Evolutionary conservation across 1,284 basidiomycete genomes (phyloP).

Genomic region (Ceratobasidium sp.): DNA sequence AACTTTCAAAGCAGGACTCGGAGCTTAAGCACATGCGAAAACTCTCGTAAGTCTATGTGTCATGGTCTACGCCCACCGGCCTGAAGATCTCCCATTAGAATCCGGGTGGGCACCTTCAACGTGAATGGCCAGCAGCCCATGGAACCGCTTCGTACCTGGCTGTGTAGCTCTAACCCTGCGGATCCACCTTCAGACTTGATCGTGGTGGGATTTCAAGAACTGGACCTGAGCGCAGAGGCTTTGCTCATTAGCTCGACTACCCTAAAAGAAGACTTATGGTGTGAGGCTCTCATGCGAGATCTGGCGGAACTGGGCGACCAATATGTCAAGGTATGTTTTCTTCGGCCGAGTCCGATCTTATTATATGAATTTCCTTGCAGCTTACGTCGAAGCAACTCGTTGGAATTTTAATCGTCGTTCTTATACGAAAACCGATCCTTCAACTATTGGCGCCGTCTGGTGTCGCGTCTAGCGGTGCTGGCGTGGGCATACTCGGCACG

Average conservation of each 20-base stretch:
- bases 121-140: slow-evolving; percentile 79
- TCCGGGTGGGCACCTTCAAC: slow-evolving; percentile 82
- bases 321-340: slow-evolving; percentile 72
- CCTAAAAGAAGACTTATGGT: slow-evolving; percentile 76
- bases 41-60: slow-evolving; percentile 51
- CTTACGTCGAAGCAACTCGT: slow-evolving; percentile 80
- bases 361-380: slow-evolving; percentile 57
- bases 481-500: slow-evolving; percentile 77
- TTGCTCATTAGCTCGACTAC: slow-evolving; percentile 71
- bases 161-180: slow-evolving; percentile 52
- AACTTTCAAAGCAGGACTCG: slow-evolving; percentile 56
- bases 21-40: slow-evolving; percentile 46
- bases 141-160: slow-evolving; percentile 71
- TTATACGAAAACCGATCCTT: slow-evolving; percentile 68
- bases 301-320: slow-evolving; percentile 72
- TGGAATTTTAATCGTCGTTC: slow-evolving; percentile 75
- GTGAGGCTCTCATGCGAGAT: slow-evolving; percentile 69
- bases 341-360: neutral
- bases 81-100: slow-evolving; percentile 55
- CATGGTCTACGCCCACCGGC: slow-evolving; percentile 2
- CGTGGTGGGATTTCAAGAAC: slow-evolving; percentile 79
- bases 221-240: slow-evolving; percentile 80
- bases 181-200: slow-evolving; percentile 68
- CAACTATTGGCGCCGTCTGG: slow-evolving; percentile 63
- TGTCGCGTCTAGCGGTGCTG: slow-evolving; percentile 65